Percentiles rank a stretch among this genome's conserved stretches.
Conservation (phyloP, 2,329 filamentous ascomycete species). For the Colletotrichum aenigma region DNA sequence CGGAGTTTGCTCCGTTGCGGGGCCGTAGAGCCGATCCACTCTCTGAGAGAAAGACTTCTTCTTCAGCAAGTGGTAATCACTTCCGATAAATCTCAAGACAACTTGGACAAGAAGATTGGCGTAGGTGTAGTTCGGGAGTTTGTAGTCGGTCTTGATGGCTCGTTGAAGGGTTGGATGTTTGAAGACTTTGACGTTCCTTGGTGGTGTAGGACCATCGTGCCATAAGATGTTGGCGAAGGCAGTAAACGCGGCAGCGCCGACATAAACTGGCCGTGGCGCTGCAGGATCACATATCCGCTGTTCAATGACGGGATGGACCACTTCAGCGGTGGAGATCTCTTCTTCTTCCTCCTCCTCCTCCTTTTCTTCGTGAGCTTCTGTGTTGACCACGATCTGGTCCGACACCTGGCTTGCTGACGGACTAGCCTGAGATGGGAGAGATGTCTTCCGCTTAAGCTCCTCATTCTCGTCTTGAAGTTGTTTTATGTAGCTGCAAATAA, state of each 20-base stretch:
- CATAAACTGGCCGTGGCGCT: conserved; percentile 28
- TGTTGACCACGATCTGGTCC: conserved; percentile 31
- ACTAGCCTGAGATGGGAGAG: not conserved
- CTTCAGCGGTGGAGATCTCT: not conserved
- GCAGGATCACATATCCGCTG: not conserved
- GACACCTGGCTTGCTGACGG: conserved; percentile 8
- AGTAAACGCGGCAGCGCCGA: conserved; percentile 32
- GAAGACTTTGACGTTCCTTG: not conserved
- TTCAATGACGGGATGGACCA: not conserved
- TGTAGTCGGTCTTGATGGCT: not conserved
- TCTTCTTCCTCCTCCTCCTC: conserved; percentile 20
- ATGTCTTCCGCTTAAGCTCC: not conserved
- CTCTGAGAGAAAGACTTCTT: conserved; percentile 40
- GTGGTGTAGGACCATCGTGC: not conserved
- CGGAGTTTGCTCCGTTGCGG: conserved; percentile 27
- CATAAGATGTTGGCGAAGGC: conserved; percentile 28
- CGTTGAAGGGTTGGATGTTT: not conserved
- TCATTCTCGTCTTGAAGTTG: conserved; percentile 23
- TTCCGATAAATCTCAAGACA: conserved; percentile 31
- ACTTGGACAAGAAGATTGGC: conserved; percentile 32
- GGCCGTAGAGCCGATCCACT: conserved; percentile 37
- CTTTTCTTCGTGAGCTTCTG: conserved; percentile 27
- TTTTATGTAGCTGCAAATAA: conserved; percentile 12
- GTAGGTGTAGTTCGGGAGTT: conserved; percentile 26
- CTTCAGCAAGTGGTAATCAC: conserved; percentile 35